Conservation (phyloP, 1,284 basidiomycete species). For the Gymnopus androsaceus region DNA sequence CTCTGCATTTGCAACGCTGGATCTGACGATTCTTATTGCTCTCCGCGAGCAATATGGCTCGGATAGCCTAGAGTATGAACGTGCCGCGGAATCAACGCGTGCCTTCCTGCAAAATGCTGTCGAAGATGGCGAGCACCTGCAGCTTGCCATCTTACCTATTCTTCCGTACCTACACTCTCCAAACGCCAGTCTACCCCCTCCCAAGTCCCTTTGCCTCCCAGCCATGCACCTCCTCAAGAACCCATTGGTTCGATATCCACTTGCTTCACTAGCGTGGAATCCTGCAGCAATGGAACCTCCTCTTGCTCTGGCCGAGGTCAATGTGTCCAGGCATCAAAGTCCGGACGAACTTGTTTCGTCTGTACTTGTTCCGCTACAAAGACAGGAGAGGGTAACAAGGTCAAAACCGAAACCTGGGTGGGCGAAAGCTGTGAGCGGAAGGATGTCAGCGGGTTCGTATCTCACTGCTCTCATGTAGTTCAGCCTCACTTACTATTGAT, state of each 20-base stretch:
- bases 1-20: slow-evolving; percentile 60
- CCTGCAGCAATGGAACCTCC: slow-evolving; percentile 63
- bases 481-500: background rate
- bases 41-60: slow-evolving; percentile 49
- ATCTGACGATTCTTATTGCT: slow-evolving; percentile 51
- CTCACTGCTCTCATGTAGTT: background rate
- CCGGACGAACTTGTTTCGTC: slow-evolving; percentile 70
- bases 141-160: slow-evolving; percentile 57
- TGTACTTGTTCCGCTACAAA: slow-evolving; percentile 65
- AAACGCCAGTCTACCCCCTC: slow-evolving; percentile 38
- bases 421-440: slow-evolving; percentile 74
- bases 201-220: slow-evolving; percentile 55
- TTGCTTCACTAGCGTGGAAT: slow-evolving; percentile 57
- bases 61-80: slow-evolving; percentile 55
- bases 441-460: slow-evolving; percentile 74
- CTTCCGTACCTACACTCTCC: slow-evolving; percentile 29
- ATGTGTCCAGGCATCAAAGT: slow-evolving; percentile 61
- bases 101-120: slow-evolving; percentile 44
- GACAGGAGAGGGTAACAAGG: slow-evolving; percentile 43
- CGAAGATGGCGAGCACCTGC: slow-evolving; percentile 38
- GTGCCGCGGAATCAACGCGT: slow-evolving; percentile 45
- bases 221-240: slow-evolving; percentile 47
- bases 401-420: slow-evolving; percentile 67
- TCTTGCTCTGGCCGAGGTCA: slow-evolving; percentile 71
- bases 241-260: slow-evolving; percentile 64